Base-by-base conservation (phyloP, 1,284 basidiomycete species). In the Vanrija sp. region DNA sequence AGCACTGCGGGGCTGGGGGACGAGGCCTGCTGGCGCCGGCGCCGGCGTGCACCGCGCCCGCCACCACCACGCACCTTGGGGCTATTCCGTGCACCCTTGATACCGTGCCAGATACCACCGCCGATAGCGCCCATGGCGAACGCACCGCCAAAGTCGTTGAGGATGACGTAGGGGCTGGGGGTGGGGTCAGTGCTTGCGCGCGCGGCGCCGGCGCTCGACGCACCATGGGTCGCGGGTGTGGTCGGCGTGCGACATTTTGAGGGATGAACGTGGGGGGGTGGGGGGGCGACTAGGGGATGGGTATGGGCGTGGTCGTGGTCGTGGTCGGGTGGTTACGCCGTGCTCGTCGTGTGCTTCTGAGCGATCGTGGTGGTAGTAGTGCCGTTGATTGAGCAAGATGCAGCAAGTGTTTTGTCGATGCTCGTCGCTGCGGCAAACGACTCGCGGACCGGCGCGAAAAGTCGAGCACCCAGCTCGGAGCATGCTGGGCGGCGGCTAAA, bases 61-160 rank as follows among this genome's bases (percentile, higher is more conserved):
- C 41, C n/a, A n/a, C 10, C 15, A n/a, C 6, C 31, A 82, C 87
- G 53, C 67, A 94, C 93, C 73, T 87, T 82, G 54, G 95, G 95
- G 57, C 92, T 95, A 78, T 98, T 98, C 66, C 95, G 83, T 16
- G 94, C 93, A 57, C 95, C 96, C 78, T 98, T 98, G 72, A 98
- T 94, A 63, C 93, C 92, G 78, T 98, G 94, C 95, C 95, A 98
- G 71, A 98, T 93, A 63, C 90, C 92, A 67, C 95, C 72, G 51
- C 69, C 72, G 50, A 72, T 71, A 41, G 69, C 68, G 45, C 68
- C 69, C 68, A 75, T 73, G 22, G 66, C 60, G 63, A 93, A 95
- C 18, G 93, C 94, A 64, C 92, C 94, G 63, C 95, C 95, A 75
- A 96, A 95, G 80, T 98, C 95, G 79, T 92, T 98, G 63, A 98